Conservation (phyloP, 306 rosid species). For the Castanea sativa region DNA sequence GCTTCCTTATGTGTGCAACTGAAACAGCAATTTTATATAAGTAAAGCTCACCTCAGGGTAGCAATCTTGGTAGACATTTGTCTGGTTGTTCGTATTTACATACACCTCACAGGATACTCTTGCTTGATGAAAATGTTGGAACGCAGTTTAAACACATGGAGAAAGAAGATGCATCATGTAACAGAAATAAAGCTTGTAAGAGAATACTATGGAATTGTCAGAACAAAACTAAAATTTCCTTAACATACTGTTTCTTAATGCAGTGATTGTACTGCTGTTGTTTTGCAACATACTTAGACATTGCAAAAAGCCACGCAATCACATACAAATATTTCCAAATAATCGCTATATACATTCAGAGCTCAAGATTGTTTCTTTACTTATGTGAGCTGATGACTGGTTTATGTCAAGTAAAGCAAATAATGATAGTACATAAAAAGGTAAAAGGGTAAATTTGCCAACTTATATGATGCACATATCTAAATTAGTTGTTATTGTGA, state of each 20-base stretch:
- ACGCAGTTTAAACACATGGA: background rate
- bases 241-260: background rate
- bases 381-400: background rate
- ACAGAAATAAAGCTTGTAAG: background rate
- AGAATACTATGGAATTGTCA: background rate
- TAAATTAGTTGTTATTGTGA: background rate
- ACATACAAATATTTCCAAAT: background rate
- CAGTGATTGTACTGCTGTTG: background rate
- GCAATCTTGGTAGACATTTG: conserved; percentile 74
- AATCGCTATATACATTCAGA: background rate
- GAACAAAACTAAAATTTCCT: background rate
- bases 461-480: background rate
- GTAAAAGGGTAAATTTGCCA: background rate
- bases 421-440: background rate
- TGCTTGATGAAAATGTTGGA: conserved; percentile 41
- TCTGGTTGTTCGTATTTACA: conserved; percentile 50
- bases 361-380: background rate
- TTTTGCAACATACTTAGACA: background rate
- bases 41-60: conserved; percentile 64
- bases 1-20: background rate
- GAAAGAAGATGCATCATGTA: background rate
- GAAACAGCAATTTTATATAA: background rate
- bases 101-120: conserved; percentile 63
- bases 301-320: background rate
- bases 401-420: background rate